Base-by-base conservation (phyloP, 2,329 filamentous ascomycete species). In the Arthroderma sp. region DNA sequence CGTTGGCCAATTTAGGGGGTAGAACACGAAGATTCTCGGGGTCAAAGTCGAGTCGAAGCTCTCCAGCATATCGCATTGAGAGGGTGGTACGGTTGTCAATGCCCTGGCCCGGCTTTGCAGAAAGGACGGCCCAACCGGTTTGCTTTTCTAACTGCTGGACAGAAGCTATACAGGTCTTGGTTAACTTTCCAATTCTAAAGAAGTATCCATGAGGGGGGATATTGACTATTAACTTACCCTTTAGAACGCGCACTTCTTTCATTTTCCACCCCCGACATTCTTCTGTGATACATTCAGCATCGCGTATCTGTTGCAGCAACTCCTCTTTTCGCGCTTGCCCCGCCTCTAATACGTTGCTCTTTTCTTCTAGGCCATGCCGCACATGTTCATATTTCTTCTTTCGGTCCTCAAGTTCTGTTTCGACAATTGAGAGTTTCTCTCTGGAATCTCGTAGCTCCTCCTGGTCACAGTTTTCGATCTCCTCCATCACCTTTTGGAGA, bases 241-340 rank as follows among this genome's bases (percentile, higher is more conserved):
- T 90, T n/a, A 95, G 76, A 39, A 77, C 75, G 61, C 80, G 80
- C 61, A 97, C 88, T 71, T 97, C 93, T 28, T 80, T 84, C 55
- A 85, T 82, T 58, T 85, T 91, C 85, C 91, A 96, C 39, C 91
- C 91, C 56, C 91, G 83, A 68, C 87, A 95, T 66, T 95, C 87
- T 68, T 96, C 90, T 61, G 87, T 82, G 25, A 94, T 78, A 62
- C 83, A 84, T 69, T 96, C 90, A 0, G 91, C 88, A 65, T 89
- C 85, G 59, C 82, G 80, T 58, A 95, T 96, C 52, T 93, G 87
- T 28, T 81, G 79, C 31, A 85, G 66, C 63, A 81, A 89, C 63
- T 83, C 79, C 56, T 82, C 73, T 68, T 91, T 95, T 65, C 82
- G 79, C 59, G 83, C 78, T 6, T 79, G 76, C 49, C 85, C 77